Conservation (phyloP, 441 rosid species). For the Adansonia grandidieri region DNA sequence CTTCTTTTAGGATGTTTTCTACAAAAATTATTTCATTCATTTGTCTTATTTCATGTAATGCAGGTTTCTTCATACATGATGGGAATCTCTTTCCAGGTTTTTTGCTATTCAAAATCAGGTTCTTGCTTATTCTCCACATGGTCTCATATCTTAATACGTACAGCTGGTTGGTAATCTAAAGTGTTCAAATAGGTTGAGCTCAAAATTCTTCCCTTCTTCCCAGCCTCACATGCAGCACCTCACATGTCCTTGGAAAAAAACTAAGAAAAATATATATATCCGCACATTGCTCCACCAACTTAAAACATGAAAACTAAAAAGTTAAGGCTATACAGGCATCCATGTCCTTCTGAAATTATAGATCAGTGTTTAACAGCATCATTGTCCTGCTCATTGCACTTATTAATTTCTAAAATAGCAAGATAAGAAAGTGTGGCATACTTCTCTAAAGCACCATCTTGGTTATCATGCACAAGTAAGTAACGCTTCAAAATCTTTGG, state of each 20-base stretch:
- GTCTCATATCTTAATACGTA: neutral
- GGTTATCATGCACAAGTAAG: constrained; percentile 91
- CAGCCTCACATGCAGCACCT: constrained; percentile 2
- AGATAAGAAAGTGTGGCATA: constrained; percentile 38
- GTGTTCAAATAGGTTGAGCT: constrained; percentile 8
- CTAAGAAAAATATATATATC: neutral
- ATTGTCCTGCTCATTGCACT: constrained; percentile 1
- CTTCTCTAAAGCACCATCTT: constrained; percentile 84
- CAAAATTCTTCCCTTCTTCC: neutral
- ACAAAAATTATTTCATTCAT: constrained; percentile 1
- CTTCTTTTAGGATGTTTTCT: constrained; percentile 1
- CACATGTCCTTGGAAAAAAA: constrained; percentile 4
- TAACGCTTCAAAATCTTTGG: constrained; percentile 89
- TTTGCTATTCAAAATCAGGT: constrained; percentile 12
- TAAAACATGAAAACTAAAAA: constrained; percentile 5
- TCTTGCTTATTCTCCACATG: constrained; percentile 8
- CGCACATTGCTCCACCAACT: neutral
- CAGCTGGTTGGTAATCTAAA: neutral
- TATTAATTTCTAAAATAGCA: constrained; percentile 23
- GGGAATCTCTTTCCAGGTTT: neutral
- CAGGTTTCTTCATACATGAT: neutral
- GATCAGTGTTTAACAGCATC: constrained; percentile 10
- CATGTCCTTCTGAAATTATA: constrained; percentile 8
- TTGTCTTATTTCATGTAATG: neutral
- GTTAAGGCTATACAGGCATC: constrained; percentile 1